phyloP scores from a whole-genome alignment of 1,139 yeast species.

The Diutina scorzettiae region DNA sequence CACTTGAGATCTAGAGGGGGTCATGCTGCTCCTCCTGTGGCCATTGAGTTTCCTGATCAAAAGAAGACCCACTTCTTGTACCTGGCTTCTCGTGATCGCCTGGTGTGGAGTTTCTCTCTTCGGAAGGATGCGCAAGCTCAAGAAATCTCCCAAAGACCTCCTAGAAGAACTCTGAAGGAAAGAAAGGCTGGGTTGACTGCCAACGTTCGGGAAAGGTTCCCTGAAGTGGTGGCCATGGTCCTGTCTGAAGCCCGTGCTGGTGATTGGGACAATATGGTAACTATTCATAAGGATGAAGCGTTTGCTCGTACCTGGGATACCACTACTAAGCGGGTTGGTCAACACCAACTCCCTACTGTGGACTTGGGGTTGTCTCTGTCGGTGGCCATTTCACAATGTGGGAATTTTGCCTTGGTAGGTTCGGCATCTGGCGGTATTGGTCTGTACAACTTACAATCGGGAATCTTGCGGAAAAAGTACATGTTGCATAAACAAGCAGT shows the following conservation, averaged over 20 bases:
- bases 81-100: constrained; percentile 78
- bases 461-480: constrained; percentile 55
- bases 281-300: constrained; percentile 76
- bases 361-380: constrained; percentile 78
- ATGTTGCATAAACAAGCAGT: constrained; percentile 61
- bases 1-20: constrained; percentile 92
- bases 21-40: constrained; percentile 82
- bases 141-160: constrained; percentile 73
- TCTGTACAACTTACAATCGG: constrained; percentile 86
- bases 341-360: constrained; percentile 52
- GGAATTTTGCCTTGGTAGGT: constrained; percentile 92
- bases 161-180: constrained; percentile 31
- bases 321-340: constrained; percentile 71
- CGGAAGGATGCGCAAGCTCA: constrained; percentile 96
- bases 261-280: constrained; percentile 92
- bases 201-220: constrained; percentile 50
- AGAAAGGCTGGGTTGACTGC: constrained; percentile 47
- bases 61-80: constrained; percentile 71
- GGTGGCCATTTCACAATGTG: constrained; percentile 81
- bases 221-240: constrained; percentile 65
- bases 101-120: constrained; percentile 85
- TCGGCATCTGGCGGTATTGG: constrained; percentile 83
- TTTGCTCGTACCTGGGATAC: constrained; percentile 92
- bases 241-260: constrained; percentile 71
- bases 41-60: constrained; percentile 66